Percentiles rank a stretch among this genome's conserved stretches.
These are phyloP conservation scores for Beauveria australis DNA, from an alignment of 2,329 filamentous ascomycete genomes.

Conservation along the genomic window DNA sequence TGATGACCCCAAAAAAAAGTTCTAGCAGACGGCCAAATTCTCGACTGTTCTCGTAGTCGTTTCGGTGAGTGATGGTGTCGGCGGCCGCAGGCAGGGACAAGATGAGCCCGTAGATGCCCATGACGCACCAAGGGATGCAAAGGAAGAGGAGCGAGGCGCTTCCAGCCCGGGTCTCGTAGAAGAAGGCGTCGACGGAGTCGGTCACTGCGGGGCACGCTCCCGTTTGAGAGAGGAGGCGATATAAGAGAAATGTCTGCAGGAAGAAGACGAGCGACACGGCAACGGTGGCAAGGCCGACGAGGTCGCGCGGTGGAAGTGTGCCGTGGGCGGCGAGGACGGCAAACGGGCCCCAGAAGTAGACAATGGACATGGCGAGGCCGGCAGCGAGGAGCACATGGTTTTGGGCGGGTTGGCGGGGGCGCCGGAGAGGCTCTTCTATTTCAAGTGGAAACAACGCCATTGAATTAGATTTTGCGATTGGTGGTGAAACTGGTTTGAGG, in stretches of 20 bases:
- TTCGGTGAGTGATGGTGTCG: neutral
- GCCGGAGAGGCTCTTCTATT: neutral
- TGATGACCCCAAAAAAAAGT: neutral
- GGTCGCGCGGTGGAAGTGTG: neutral
- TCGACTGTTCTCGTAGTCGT: neutral
- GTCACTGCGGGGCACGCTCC: neutral
- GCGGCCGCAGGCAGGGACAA: neutral
- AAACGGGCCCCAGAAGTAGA: constrained; percentile 2
- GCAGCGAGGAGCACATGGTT: neutral
- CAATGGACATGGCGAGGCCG: neutral
- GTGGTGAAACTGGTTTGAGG: neutral
- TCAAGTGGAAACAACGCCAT: neutral
- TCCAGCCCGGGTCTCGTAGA: neutral
- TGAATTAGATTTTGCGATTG: constrained; percentile 10
- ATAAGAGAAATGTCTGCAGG: neutral
- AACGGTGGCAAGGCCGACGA: neutral
- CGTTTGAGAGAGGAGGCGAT: neutral
- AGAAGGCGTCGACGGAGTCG: neutral
- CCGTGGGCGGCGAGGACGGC: neutral
- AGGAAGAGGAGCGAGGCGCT: neutral
- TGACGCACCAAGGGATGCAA: neutral
- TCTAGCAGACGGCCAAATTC: neutral
- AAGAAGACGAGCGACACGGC: neutral
- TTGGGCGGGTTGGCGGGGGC: neutral
- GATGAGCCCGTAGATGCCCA: neutral